Evolutionary conservation across 2,329 filamentous ascomycete genomes (phyloP).

Genomic region (Rosellinia necatrix): DNA sequence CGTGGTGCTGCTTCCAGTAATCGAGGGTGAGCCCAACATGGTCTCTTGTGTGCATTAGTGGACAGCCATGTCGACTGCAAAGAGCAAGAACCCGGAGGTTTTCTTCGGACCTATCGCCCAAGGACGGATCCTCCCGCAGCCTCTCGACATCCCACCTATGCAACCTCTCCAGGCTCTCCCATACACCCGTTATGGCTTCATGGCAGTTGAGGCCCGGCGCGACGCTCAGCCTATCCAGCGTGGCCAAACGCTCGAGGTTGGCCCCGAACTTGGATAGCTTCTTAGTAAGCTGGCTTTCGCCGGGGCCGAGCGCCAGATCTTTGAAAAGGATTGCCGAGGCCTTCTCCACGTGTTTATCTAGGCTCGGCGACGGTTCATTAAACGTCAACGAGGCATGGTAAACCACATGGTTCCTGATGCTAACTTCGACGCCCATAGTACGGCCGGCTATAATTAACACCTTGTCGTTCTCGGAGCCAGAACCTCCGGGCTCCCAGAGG

Average conservation of each 20-base stretch:
- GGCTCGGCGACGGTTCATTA: constrained; percentile 60
- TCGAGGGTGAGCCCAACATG: constrained; percentile 73
- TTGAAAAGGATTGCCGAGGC: constrained; percentile 69
- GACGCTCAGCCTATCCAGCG: constrained; percentile 72
- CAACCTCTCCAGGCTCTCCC: constrained; percentile 70
- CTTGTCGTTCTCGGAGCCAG: constrained; percentile 53
- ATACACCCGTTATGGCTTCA: constrained; percentile 75
- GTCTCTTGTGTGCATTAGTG: constrained; percentile 70
- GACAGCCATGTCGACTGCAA: constrained; percentile 72
- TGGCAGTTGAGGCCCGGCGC: constrained; percentile 73
- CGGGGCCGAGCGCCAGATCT: constrained; percentile 64
- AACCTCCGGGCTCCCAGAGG: constrained; percentile 60
- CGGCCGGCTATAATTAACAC: constrained; percentile 66
- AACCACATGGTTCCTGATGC: constrained; percentile 65
- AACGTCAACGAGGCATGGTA: constrained; percentile 67
- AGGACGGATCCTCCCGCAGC: constrained; percentile 54
- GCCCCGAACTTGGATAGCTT: constrained; percentile 70
- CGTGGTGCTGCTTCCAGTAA: constrained; percentile 73
- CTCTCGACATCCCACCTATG: constrained; percentile 71
- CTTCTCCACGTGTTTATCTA: constrained; percentile 63
- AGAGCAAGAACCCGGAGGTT: constrained; percentile 62
- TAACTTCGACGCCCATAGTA: constrained; percentile 64
- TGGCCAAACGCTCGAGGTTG: constrained; percentile 72
- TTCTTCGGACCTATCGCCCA: constrained; percentile 52
- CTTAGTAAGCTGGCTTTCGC: constrained; percentile 70